These are phyloP conservation scores for Paraphaeosphaeria sporulosa DNA, from an alignment of 2,329 filamentous ascomycete genomes.

Conservation along the genomic window DNA sequence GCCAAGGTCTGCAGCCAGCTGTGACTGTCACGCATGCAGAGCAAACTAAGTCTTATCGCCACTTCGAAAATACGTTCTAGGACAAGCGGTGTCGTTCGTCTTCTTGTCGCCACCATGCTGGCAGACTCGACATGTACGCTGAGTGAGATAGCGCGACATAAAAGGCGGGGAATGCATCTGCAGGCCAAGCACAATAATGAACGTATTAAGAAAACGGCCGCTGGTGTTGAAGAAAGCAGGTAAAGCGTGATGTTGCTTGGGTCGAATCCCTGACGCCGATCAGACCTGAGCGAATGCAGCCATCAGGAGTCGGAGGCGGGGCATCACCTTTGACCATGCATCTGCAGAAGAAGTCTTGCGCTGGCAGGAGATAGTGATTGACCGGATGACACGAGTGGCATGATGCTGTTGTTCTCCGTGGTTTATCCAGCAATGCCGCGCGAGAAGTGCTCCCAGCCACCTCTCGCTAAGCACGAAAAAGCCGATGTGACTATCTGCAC, in stretches of 20 bases:
- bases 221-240: background rate
- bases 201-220: conserved; percentile 6
- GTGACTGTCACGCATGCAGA: background rate
- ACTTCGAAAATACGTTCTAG: background rate
- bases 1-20: background rate
- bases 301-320: conserved; percentile 4
- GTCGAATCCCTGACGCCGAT: background rate
- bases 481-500: conserved; percentile 1
- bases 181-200: conserved; percentile 4
- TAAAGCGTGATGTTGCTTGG: conserved; percentile 3
- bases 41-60: background rate
- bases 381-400: background rate
- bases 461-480: conserved; percentile 6
- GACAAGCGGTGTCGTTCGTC: background rate
- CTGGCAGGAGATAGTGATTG: background rate
- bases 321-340: background rate
- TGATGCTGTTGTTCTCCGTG: background rate
- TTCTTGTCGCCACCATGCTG: background rate
- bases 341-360: background rate
- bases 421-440: background rate
- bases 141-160: background rate
- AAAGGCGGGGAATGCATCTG: conserved; percentile 11
- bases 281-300: background rate
- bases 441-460: conserved; percentile 4
- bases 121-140: background rate